Percentiles rank a stretch among this genome's conserved stretches.
Evolutionary conservation across 2,329 filamentous ascomycete genomes (phyloP).

Genomic region (Cladosporium halotolerans): DNA sequence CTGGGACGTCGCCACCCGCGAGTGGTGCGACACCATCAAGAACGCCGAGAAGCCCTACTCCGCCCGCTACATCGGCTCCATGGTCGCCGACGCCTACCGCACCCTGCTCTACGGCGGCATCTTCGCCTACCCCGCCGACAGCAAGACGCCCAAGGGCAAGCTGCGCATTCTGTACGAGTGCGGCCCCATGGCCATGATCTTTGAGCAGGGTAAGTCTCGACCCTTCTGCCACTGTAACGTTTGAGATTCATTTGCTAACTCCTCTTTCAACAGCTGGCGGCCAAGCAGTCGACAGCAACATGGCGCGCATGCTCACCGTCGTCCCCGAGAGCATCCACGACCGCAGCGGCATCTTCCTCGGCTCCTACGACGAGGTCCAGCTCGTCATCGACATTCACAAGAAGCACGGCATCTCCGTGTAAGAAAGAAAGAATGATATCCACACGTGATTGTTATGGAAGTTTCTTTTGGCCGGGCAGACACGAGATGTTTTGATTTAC

Average conservation of each 20-base stretch:
- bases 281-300: constrained; percentile 83
- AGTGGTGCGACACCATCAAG: constrained; percentile 88
- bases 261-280: constrained; percentile 63
- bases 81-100: constrained; percentile 97
- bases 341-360: constrained; percentile 90
- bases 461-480: no score
- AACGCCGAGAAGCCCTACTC: constrained; percentile 76
- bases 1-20: constrained; percentile 82
- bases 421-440: background rate
- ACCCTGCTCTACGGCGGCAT: constrained; percentile 93
- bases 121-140: constrained; percentile 95
- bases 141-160: constrained; percentile 98
- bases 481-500: no score
- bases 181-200: constrained; percentile 97
- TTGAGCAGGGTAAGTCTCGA: constrained; percentile 95
- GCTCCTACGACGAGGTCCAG: constrained; percentile 89
- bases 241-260: background rate
- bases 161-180: constrained; percentile 96
- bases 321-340: constrained; percentile 92
- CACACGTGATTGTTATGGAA: no score
- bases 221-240: no score
- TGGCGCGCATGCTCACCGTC: constrained; percentile 84
- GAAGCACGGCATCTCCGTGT: constrained; percentile 34
- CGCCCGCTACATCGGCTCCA: constrained; percentile 89
- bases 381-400: constrained; percentile 85